A percentile compares a stretch with the other conserved stretches of the same genome.
Evolutionary conservation across 257 asterid genomes (phyloP).

Genomic region (Petunia secreta): DNA sequence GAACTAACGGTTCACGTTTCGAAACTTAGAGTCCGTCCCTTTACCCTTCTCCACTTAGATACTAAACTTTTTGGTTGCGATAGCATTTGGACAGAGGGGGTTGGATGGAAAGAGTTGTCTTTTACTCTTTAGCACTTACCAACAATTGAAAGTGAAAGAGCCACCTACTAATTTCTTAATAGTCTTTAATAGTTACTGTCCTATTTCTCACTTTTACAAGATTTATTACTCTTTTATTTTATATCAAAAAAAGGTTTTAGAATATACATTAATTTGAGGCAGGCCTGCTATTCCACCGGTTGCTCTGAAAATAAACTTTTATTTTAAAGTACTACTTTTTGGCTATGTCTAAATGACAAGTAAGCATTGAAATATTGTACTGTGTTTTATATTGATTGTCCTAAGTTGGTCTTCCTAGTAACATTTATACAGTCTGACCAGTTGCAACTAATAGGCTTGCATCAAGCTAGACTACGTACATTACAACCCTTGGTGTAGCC

Average conservation of each 20-base stretch:
- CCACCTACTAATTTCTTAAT: conserved; percentile 24
- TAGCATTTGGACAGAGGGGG: neutral
- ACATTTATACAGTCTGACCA: neutral
- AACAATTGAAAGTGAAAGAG: conserved; percentile 12
- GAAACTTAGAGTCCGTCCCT: too few relatives aligned
- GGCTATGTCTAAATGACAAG: neutral
- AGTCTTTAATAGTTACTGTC: neutral
- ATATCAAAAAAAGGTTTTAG: neutral
- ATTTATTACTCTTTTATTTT: neutral
- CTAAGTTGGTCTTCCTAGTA: neutral
- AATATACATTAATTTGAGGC: neutral
- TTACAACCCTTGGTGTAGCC: too few relatives aligned
- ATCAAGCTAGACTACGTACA: too few relatives aligned
- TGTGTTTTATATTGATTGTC: neutral
- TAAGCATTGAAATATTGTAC: neutral
- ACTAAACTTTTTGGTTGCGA: too few relatives aligned
- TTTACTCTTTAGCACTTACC: neutral
- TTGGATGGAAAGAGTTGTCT: neutral
- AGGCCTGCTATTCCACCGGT: neutral
- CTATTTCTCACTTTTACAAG: neutral
- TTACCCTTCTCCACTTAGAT: too few relatives aligned
- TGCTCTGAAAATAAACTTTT: neutral
- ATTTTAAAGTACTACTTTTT: neutral
- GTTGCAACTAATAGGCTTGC: neutral
- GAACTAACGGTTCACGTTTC: too few relatives aligned